Conservation (phyloP, 352 stramenopile species). For the Pythium phragmiticola region DNA sequence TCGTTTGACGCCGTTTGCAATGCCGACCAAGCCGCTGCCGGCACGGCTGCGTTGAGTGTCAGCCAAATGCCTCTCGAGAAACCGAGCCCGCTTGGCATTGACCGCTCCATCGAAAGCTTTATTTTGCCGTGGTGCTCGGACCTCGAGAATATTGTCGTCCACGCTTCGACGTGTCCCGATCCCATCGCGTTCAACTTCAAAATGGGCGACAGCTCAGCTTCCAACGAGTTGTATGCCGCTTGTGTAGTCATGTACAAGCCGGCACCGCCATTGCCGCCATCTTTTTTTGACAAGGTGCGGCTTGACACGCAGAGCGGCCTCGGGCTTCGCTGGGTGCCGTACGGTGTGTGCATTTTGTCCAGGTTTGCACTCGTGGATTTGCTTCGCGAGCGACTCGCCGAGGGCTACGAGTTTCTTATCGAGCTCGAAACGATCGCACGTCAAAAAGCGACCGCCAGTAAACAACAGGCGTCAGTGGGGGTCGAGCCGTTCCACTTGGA, state of each 20-base stretch:
- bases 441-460: constrained; percentile 27
- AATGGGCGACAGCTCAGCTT: constrained; percentile 73
- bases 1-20: constrained; percentile 54
- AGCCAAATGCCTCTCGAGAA: constrained; percentile 27
- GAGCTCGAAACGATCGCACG: constrained; percentile 54
- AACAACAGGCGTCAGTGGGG: not conserved
- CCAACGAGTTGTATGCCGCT: constrained; percentile 71
- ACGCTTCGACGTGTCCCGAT: constrained; percentile 28
- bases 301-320: constrained; percentile 44
- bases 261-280: constrained; percentile 52
- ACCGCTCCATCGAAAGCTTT: constrained; percentile 36
- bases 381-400: constrained; percentile 71
- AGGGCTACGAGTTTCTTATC: constrained; percentile 82
- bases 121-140: constrained; percentile 38
- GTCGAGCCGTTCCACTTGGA: constrained; percentile 55
- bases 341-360: constrained; percentile 80
- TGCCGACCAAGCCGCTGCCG: constrained; percentile 21
- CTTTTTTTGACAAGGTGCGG: constrained; percentile 55
- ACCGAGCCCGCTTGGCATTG: constrained; percentile 24
- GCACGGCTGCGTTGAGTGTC: constrained; percentile 24
- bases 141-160: constrained; percentile 27
- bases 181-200: constrained; percentile 46
- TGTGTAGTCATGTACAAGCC: constrained; percentile 83
- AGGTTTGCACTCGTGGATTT: constrained; percentile 81
- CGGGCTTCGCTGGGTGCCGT: constrained; percentile 62